Evolutionary conservation across 768 basidiomycete genomes (phyloP), one percentile per base, ranked within the genome.

Genomic region (Cubamyces sp.): DNA sequence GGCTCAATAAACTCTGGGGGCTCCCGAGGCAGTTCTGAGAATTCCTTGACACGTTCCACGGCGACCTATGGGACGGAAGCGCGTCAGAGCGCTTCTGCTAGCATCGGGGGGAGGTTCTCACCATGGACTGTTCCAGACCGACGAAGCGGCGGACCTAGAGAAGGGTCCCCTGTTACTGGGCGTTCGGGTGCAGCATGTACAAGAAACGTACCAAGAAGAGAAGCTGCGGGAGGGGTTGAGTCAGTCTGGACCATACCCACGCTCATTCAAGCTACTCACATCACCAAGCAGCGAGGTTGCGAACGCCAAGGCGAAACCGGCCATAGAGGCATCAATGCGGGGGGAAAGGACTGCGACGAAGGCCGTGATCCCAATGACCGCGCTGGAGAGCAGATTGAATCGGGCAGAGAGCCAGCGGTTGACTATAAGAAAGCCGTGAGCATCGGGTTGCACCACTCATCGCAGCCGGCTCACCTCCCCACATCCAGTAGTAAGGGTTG

Each of bases 51-150:
- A 54, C 95, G 88, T 73, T 96, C 94, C 39, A 94, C 76, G 34
- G 91, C 88, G 66, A 93, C 90, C 90, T 91, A 59, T 57, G 16
- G 50, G 34, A 34, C 34, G 30, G 41, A 16, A 57, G 41, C 59
- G 64, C 65, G 55, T 19, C 9, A 51, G 48, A 34, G 46, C 40
- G 19, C 41, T 39, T 19, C n/a, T 50, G 19, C 16, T 34, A 41
- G 41, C 49, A 45, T 54, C 26, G 46, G 21, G 30, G 19, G 30
- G 30, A 26, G 9, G 46, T 40, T 64, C 76, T 61, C 60, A 92
- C 94, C 93, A 97, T 94, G 14, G 90, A 90, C 74, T 97, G 94
- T 70, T 97, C 94, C 19, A 96, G 78, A 19, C 90, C 86, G 28
- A 96, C 93, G 64, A 93, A 94, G 47, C 92, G 83, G 53, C 91